phyloP scores from a whole-genome alignment of 495 filamentous ascomycete species.

The Podospora comata region DNA sequence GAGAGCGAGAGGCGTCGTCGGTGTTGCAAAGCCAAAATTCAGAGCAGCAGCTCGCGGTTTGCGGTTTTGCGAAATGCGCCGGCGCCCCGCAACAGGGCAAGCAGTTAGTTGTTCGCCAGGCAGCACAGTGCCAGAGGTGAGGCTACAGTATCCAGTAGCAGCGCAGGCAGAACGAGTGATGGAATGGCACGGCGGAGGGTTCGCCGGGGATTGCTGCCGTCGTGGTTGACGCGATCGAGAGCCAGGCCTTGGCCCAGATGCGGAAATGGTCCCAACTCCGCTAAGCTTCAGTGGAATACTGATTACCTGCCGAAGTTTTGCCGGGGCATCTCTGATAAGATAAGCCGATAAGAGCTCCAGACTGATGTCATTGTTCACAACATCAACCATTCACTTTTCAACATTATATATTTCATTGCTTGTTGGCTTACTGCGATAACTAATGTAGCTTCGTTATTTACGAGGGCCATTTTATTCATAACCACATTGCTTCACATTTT shows the following conservation, averaged over 20 bases:
- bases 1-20: neutral
- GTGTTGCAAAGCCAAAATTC: conserved; percentile 1
- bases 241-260: neutral
- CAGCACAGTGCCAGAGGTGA: neutral
- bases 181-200: neutral
- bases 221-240: neutral
- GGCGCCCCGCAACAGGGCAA: neutral
- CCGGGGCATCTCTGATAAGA: neutral
- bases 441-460: no score
- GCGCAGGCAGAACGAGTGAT: neutral
- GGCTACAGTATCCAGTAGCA: neutral
- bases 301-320: neutral
- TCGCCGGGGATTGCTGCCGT: neutral
- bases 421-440: no score
- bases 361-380: neutral
- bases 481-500: no score
- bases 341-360: neutral
- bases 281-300: neutral
- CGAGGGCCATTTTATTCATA: no score
- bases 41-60: neutral
- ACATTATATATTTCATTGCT: no score
- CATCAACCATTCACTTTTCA: neutral
- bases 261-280: neutral
- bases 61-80: conserved; percentile 4
- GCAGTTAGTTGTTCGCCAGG: neutral